phyloP scores from a whole-genome alignment of 2,329 filamentous ascomycete species.

The Aschersonia sp. region DNA sequence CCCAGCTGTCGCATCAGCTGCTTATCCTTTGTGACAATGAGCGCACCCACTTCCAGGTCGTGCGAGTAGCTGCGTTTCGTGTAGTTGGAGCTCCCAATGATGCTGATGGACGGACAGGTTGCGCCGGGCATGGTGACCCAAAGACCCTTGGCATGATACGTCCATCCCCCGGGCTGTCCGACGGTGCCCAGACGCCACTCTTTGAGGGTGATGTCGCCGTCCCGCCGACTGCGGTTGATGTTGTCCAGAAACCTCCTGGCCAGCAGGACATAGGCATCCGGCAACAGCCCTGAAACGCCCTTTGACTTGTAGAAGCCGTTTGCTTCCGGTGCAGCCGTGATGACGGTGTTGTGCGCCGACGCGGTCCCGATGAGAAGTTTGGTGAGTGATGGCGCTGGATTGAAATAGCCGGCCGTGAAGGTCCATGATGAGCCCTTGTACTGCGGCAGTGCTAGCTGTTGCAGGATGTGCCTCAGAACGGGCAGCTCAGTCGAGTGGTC shows the following conservation, averaged over 20 bases:
- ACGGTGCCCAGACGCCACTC: conserved; percentile 83
- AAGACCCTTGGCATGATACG: conserved; percentile 92
- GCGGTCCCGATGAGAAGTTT: conserved; percentile 63
- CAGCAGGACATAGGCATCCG: conserved; percentile 82
- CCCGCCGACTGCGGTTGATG: conserved; percentile 28
- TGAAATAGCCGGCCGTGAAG: conserved; percentile 97
- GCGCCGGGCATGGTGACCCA: conserved; percentile 68
- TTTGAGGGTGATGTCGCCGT: conserved; percentile 52
- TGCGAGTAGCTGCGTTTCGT: conserved; percentile 86
- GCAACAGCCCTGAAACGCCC: conserved; percentile 79
- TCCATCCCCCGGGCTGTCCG: conserved; percentile 75
- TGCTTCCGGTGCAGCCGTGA: conserved; percentile 83
- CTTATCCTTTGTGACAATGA: conserved; percentile 70
- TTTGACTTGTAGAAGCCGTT: conserved; percentile 89
- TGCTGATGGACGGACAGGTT: conserved; percentile 55
- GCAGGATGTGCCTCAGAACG: conserved; percentile 60
- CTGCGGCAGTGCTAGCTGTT: conserved; percentile 45
- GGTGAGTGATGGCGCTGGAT: conserved; percentile 76
- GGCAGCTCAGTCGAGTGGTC: conserved; percentile 82
- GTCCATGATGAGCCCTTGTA: conserved; percentile 71
- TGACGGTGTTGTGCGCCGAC: conserved; percentile 59
- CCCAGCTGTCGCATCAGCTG: conserved; percentile 57
- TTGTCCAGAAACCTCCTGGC: conserved; percentile 64
- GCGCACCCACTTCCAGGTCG: conserved; percentile 77
- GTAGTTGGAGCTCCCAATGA: conserved; percentile 90